These are phyloP conservation scores for Vanrija sp. DNA, from an alignment of 1,284 basidiomycete genomes.

Conservation along the genomic window DNA sequence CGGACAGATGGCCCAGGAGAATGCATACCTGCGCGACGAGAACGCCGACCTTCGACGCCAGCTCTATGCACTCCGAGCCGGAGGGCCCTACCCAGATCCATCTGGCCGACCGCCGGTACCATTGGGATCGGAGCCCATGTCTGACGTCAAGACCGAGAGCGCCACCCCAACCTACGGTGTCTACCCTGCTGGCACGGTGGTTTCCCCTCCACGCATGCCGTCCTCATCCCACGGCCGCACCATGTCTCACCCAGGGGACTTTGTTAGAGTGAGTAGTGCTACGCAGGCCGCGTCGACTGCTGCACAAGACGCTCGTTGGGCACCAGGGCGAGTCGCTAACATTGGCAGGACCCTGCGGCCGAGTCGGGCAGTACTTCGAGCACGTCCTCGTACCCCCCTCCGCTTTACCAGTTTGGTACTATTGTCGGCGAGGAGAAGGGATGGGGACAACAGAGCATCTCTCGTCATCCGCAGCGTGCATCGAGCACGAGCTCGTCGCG, in stretches of 20 bases:
- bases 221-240: slow-evolving; percentile 16
- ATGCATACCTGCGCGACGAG: slow-evolving; percentile 41
- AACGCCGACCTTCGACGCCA: slow-evolving; percentile 42
- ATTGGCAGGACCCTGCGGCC: slow-evolving; percentile 9
- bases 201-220: slow-evolving; percentile 12
- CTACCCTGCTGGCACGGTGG: slow-evolving; percentile 9
- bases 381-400: slow-evolving; percentile 17
- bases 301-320: not conserved
- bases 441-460: slow-evolving; percentile 2
- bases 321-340: slow-evolving; percentile 1
- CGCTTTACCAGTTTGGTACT: slow-evolving; percentile 19
- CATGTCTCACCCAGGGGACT: slow-evolving; percentile 20
- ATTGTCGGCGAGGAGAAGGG: slow-evolving; percentile 8
- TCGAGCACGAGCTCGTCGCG: slow-evolving; percentile 17
- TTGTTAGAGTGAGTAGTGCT: slow-evolving; percentile 14
- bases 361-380: slow-evolving; percentile 11
- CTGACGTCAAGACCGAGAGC: slow-evolving; percentile 5
- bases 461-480: slow-evolving; percentile 9
- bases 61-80: slow-evolving; percentile 29
- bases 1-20: slow-evolving; percentile 34
- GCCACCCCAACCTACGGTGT: not conserved
- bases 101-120: slow-evolving; percentile 3
- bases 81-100: slow-evolving; percentile 1
- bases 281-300: not conserved
- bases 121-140: not conserved